Conservation (phyloP, 2,329 filamentous ascomycete genomes). For the Leptographium radiaticola region DNA sequence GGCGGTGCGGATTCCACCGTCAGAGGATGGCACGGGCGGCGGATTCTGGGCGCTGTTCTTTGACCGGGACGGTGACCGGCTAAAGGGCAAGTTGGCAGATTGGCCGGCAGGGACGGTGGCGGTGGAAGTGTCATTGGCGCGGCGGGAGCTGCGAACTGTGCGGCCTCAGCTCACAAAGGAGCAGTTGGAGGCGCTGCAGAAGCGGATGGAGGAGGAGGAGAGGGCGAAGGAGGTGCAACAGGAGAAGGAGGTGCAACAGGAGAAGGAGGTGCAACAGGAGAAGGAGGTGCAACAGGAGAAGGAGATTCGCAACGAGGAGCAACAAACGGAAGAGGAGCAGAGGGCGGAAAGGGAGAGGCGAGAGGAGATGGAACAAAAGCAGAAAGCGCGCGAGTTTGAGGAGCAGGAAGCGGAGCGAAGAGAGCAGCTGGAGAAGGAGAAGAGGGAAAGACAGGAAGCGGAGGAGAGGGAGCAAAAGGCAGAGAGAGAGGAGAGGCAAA, state of each 20-base stretch:
- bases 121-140: slow-evolving; percentile 40
- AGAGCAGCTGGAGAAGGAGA: not conserved
- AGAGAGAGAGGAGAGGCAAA: not conserved
- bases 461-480: not conserved
- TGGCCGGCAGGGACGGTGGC: slow-evolving; percentile 29
- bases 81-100: slow-evolving; percentile 27
- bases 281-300: not conserved
- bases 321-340: not conserved
- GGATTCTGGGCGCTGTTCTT: slow-evolving; percentile 35
- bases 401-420: not conserved
- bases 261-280: not conserved
- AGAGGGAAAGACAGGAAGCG: no score
- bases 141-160: slow-evolving; percentile 30
- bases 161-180: slow-evolving; percentile 3
- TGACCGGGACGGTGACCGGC: slow-evolving; percentile 30
- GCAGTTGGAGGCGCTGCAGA: slow-evolving; percentile 2
- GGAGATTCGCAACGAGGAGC: not conserved
- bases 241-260: not conserved
- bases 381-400: not conserved
- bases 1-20: slow-evolving; percentile 20
- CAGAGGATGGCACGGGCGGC: slow-evolving; percentile 19
- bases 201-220: not conserved
- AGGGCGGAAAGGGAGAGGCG: not conserved
- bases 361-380: not conserved
- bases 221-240: not conserved